Conservation (phyloP, 768 basidiomycete genomes). For the Lactarius deliciosus region DNA sequence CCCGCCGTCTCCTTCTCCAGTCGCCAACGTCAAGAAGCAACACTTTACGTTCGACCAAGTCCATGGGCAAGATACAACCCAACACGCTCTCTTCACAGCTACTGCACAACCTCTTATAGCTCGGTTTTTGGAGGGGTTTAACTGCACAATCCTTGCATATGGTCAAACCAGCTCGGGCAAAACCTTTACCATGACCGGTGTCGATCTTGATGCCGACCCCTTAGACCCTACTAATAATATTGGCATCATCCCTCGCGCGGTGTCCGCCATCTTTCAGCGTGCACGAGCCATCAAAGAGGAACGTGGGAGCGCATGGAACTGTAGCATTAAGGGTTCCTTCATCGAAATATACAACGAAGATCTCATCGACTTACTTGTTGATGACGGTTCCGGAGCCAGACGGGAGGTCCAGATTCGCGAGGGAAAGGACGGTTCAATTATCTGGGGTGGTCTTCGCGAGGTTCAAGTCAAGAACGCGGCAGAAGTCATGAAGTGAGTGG, state of each 20-base stretch:
- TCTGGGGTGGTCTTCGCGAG: slow-evolving; percentile 95
- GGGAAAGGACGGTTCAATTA: slow-evolving; percentile 94
- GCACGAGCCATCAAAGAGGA: slow-evolving; percentile 77
- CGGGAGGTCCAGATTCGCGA: slow-evolving; percentile 95
- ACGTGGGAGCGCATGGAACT: slow-evolving; percentile 74
- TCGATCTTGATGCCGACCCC: slow-evolving; percentile 86
- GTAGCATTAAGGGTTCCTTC: slow-evolving; percentile 83
- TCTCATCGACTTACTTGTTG: slow-evolving; percentile 87
- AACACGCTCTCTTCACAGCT: slow-evolving; percentile 80
- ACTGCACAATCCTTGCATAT: slow-evolving; percentile 97
- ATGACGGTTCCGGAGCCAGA: slow-evolving; percentile 67
- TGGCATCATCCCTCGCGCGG: slow-evolving; percentile 95
- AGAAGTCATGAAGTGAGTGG: slow-evolving; percentile 90
- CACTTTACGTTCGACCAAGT: slow-evolving; percentile 94
- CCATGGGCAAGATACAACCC: slow-evolving; percentile 79
- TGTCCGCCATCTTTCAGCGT: slow-evolving; percentile 80
- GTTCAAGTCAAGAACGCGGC: slow-evolving; percentile 76
- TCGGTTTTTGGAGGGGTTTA: slow-evolving; percentile 91
- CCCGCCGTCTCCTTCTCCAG: slow-evolving; percentile 43
- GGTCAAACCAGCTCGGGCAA: slow-evolving; percentile 98
- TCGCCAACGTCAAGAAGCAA: slow-evolving; percentile 62
- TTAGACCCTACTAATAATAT: slow-evolving; percentile 79
- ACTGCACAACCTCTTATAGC: slow-evolving; percentile 84
- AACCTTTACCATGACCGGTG: slow-evolving; percentile 96
- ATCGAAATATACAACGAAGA: slow-evolving; percentile 99